A percentile compares a stretch with the other conserved stretches of the same genome.
Evolutionary conservation across 2,329 filamentous ascomycete genomes (phyloP).

Genomic region (Penicillium sp.): DNA sequence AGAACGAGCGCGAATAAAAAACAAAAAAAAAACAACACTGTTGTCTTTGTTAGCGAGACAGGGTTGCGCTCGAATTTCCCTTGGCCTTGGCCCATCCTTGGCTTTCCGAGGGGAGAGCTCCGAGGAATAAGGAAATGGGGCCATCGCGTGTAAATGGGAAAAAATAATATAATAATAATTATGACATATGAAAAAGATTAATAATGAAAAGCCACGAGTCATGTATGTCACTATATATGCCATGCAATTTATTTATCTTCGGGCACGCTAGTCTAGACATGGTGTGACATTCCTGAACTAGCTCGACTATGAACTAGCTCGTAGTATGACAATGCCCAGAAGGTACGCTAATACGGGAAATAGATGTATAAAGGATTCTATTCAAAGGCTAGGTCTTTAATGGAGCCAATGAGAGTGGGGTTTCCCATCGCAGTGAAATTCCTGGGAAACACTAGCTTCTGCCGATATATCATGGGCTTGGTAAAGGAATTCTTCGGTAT

Average conservation of each 20-base stretch:
- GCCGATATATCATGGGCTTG: background rate
- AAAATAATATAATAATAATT: background rate
- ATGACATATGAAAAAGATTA: background rate
- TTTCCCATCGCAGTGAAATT: constrained; percentile 3
- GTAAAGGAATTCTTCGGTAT: background rate
- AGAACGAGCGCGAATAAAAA: background rate
- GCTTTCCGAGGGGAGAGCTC: background rate
- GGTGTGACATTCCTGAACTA: background rate
- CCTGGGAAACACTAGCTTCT: background rate
- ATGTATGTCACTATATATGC: constrained; percentile 17
- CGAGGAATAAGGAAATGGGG: background rate
- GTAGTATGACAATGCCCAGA: background rate
- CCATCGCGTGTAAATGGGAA: background rate
- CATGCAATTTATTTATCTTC: constrained; percentile 12
- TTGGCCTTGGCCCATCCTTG: background rate
- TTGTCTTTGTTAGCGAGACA: constrained; percentile 5
- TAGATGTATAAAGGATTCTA: no score
- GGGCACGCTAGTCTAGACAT: background rate
- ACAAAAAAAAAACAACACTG: background rate
- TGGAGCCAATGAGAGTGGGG: background rate
- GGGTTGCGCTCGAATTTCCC: constrained; percentile 1
- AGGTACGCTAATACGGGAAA: background rate
- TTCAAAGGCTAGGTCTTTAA: background rate
- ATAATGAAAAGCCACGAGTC: constrained; percentile 15
- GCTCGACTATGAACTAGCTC: background rate